A percentile compares a stretch with the other conserved stretches of the same genome.
Evolutionary conservation across 305 asterid genomes (phyloP).

Genomic region (Fraxinus floribunda): DNA sequence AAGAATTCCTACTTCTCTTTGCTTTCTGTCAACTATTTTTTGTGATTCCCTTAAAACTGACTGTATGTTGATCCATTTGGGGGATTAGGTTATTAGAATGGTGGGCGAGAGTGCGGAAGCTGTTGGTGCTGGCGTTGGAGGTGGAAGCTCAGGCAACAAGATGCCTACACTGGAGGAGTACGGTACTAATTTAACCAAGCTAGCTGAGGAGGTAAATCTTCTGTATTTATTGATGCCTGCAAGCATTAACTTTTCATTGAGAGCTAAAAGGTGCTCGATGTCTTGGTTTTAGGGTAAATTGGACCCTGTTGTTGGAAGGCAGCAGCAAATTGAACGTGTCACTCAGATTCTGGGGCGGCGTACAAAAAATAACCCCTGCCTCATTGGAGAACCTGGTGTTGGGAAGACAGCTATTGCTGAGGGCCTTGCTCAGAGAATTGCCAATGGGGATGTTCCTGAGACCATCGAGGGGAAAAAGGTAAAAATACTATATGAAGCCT

Average conservation of each 20-base stretch:
- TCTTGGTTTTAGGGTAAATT: slow-evolving; percentile 71
- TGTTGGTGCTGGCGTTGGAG: slow-evolving; percentile 91
- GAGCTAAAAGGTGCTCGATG: slow-evolving; percentile 6
- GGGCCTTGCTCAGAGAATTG: slow-evolving; percentile 96
- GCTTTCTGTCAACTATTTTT: not conserved
- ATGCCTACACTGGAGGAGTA: slow-evolving; percentile 98
- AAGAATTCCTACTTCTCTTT: slow-evolving; percentile 23
- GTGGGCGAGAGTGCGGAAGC: slow-evolving; percentile 92
- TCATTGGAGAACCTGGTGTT: slow-evolving; percentile 98
- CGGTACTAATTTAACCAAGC: slow-evolving; percentile 93
- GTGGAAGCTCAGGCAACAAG: slow-evolving; percentile 86
- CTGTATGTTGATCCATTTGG: slow-evolving; percentile 17
- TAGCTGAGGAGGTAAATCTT: slow-evolving; percentile 88
- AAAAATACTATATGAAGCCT: slow-evolving; percentile 12
- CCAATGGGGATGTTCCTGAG: slow-evolving; percentile 95
- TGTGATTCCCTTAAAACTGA: slow-evolving; percentile 4
- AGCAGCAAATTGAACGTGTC: slow-evolving; percentile 85
- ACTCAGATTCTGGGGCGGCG: slow-evolving; percentile 94
- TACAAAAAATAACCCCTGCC: slow-evolving; percentile 94
- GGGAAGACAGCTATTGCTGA: slow-evolving; percentile 99
- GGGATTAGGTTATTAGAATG: slow-evolving; percentile 76
- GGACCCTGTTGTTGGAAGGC: slow-evolving; percentile 99
- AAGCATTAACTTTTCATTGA: slow-evolving; percentile 6
- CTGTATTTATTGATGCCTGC: slow-evolving; percentile 15
- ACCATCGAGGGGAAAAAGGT: slow-evolving; percentile 95